Evolutionary conservation across 768 basidiomycete genomes (phyloP), one percentile per base, ranked within the genome.

Genomic region (Termitomyces sp.): DNA sequence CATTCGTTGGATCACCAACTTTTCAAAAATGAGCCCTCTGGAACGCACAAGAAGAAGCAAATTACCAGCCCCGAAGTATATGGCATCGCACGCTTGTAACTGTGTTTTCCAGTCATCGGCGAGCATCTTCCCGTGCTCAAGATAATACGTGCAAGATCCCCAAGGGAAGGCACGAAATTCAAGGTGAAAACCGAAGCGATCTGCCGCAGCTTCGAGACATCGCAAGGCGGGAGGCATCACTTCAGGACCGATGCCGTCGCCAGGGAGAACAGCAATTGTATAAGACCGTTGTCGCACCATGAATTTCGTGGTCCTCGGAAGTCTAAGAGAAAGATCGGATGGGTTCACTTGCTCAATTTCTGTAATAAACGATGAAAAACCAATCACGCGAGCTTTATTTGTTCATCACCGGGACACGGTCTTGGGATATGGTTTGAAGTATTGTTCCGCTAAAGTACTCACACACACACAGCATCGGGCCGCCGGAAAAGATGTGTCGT

Each of bases 201-300:
- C 64, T 0, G 75, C 72, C 14, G 75, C 72, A 23, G 74, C 76
- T 45, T 79, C 71, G 19, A 82, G 66, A 59, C 77, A 79, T 4
- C 73, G 71, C 32, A 79, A 62, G 6, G 76, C 79, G 7, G 79
- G 78, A 10, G 76, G 73, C 65, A 78, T 78, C 3, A 81, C 80
- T 61, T 82, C 79, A 45, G 73, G 67, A 3, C 81, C 81, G 58
- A 81, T 81, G 7, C 81, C 81, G 65, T 82, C 80, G 16, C 78
- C 80, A 6, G 79, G 75, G 14, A 82, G 73, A 35, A 77, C 76
- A 32, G 79, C 79, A 44, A 82, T 77, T 11, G 67, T 72, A 66
- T 72, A 74, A 3, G 66, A 64, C 30, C 68, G 67, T 41, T 56
- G 37, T 23, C 48, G 54, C 1, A 55, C 47, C 62, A 67, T 68